Conservation (phyloP, 352 stramenopile genomes). For the Phytophthora chlamydospora region DNA sequence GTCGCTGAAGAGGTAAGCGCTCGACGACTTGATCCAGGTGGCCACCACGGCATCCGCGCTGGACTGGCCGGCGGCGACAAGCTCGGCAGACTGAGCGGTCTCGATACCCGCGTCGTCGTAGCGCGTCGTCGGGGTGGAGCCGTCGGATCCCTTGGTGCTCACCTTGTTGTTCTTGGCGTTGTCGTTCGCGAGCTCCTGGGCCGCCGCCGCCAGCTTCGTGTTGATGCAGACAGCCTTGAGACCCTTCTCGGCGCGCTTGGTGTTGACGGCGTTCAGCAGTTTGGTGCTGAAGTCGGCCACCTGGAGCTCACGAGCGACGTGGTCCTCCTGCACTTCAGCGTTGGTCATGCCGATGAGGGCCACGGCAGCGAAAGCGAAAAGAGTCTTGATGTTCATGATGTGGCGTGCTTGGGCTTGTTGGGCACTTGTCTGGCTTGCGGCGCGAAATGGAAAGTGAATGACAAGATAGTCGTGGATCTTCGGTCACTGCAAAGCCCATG, state of each 20-base stretch:
- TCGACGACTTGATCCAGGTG: constrained; percentile 48
- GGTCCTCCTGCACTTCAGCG: constrained; percentile 16
- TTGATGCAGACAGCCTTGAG: constrained; percentile 47
- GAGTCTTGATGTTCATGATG: constrained; percentile 39
- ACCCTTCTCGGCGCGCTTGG: constrained; percentile 40
- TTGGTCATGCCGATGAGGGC: constrained; percentile 26
- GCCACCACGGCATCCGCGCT: constrained; percentile 35
- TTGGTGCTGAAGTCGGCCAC: constrained; percentile 46
- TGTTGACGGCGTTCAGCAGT: constrained; percentile 41
- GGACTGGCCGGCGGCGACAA: constrained; percentile 47
- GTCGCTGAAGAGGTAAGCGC: constrained; percentile 40
- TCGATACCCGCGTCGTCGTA: constrained; percentile 31
- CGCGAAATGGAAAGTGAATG: constrained; percentile 27
- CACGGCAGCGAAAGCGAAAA: constrained; percentile 28
- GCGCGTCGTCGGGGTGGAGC: constrained; percentile 36
- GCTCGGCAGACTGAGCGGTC: constrained; percentile 29
- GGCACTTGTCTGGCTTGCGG: constrained; percentile 1
- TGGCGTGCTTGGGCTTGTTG: constrained; percentile 7
- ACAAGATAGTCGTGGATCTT: background rate
- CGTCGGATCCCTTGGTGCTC: constrained; percentile 38
- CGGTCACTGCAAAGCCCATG: constrained; percentile 17
- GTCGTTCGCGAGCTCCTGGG: constrained; percentile 31
- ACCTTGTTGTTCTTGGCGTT: constrained; percentile 35
- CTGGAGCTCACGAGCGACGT: constrained; percentile 32
- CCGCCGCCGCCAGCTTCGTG: constrained; percentile 32